phyloP scores from a whole-genome alignment of 305 asterid genomes.

The Plantago coronopus region DNA sequence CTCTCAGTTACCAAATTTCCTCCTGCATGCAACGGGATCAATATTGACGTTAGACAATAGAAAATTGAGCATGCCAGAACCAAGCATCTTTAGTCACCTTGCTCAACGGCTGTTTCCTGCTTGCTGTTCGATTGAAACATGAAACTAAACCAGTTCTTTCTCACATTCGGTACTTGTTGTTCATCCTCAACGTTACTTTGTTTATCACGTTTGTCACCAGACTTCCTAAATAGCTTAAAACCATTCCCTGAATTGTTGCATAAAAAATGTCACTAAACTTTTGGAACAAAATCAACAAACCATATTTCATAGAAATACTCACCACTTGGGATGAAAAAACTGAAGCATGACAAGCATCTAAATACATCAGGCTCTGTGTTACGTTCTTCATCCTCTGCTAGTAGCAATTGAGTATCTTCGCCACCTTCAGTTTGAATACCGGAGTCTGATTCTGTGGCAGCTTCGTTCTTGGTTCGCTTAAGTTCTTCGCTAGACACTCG shows the following conservation, averaged over 20 bases:
- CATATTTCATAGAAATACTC: constrained; percentile 14
- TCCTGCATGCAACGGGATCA: constrained; percentile 27
- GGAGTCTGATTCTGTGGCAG: constrained; percentile 21
- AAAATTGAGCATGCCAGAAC: neutral
- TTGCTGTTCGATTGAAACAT: constrained; percentile 35
- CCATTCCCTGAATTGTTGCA: constrained; percentile 52
- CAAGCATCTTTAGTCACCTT: constrained; percentile 35
- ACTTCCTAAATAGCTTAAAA: constrained; percentile 40
- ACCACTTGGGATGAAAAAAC: constrained; percentile 79
- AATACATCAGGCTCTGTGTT: constrained; percentile 53
- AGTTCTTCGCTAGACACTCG: constrained; percentile 41
- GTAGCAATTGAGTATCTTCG: constrained; percentile 26
- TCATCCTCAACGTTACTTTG: constrained; percentile 26
- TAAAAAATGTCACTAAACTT: neutral
- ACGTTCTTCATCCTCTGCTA: constrained; percentile 33
- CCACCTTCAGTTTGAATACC: constrained; percentile 27
- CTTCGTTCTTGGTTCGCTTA: constrained; percentile 44
- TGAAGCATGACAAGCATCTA: constrained; percentile 92
- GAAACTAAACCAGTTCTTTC: constrained; percentile 57
- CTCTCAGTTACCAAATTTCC: constrained; percentile 19
- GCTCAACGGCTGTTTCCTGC: constrained; percentile 37
- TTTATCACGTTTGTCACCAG: constrained; percentile 37
- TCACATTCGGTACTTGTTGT: constrained; percentile 34
- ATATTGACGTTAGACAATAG: neutral
- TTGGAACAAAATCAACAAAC: neutral